A percentile compares a stretch with the other conserved stretches of the same genome.
These are phyloP conservation scores for Rutidosis leptorrhynchoides DNA, from an alignment of 129 eudicot species.

Conservation along the genomic window DNA sequence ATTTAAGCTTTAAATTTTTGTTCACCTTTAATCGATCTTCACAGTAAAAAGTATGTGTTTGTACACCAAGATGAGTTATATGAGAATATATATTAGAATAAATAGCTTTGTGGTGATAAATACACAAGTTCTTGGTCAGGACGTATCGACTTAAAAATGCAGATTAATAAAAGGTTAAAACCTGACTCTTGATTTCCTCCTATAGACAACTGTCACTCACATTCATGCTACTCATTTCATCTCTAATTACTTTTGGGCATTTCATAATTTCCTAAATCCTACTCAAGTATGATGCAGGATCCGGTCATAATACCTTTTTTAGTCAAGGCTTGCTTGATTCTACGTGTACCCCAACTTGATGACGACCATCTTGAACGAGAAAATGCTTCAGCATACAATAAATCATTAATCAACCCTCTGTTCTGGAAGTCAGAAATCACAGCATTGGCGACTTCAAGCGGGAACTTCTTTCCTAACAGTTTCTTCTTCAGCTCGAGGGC, in stretches of 20 bases:
- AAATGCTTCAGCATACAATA: slow-evolving; percentile 74
- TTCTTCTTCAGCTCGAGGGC: slow-evolving; percentile 65
- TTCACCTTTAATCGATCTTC: neutral
- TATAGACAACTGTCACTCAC: too few species aligned
- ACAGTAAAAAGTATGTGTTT: neutral
- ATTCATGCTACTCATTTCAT: too few species aligned
- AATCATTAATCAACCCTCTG: slow-evolving; percentile 82
- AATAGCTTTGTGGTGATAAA: neutral
- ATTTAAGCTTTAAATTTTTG: neutral
- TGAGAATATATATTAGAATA: neutral
- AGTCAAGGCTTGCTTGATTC: slow-evolving; percentile 86
- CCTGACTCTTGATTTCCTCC: too few species aligned
- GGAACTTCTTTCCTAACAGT: slow-evolving; percentile 49
- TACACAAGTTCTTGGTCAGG: neutral
- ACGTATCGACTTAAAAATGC: neutral
- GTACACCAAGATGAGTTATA: neutral
- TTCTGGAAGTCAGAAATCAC: slow-evolving; percentile 64
- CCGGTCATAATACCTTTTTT: too few species aligned
- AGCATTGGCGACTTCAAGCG: slow-evolving; percentile 43
- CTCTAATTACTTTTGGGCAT: neutral
- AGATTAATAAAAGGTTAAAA: neutral
- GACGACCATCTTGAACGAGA: slow-evolving; percentile 88
- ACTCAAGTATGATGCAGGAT: too few species aligned
- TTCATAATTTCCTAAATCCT: neutral
- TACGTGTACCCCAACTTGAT: slow-evolving; percentile 89